A percentile compares a stretch with the other conserved stretches of the same genome.
These are phyloP conservation scores for Aspergillus clavatus DNA, from an alignment of 2,329 filamentous ascomycete species.

Conservation along the genomic window DNA sequence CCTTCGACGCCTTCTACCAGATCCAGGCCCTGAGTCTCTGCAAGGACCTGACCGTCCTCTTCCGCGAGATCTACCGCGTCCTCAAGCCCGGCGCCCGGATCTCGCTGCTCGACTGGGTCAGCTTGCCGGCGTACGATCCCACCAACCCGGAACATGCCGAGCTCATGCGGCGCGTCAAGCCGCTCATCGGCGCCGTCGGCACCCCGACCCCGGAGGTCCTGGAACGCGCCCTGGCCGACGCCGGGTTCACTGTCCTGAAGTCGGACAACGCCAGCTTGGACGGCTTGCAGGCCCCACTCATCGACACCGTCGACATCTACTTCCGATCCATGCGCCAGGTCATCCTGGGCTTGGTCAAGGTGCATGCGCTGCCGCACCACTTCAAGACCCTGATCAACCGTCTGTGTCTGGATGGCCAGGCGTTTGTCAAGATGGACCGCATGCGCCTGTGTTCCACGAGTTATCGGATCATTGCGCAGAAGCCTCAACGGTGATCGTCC, in stretches of 20 bases:
- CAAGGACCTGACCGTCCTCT: conserved; percentile 46
- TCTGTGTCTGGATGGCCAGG: conserved; percentile 50
- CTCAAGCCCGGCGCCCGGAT: conserved; percentile 50
- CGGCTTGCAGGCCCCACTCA: conserved; percentile 49
- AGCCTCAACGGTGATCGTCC: conserved; percentile 26
- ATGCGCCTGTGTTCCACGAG: conserved; percentile 51
- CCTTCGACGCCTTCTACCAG: conserved; percentile 53
- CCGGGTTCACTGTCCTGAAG: conserved; percentile 46
- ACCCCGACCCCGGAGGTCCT: conserved; percentile 49
- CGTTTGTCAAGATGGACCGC: conserved; percentile 53
- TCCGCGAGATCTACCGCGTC: conserved; percentile 48
- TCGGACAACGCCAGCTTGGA: conserved; percentile 52
- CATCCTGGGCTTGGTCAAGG: conserved; percentile 46
- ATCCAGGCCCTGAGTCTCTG: conserved; percentile 55
- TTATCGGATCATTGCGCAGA: conserved; percentile 51
- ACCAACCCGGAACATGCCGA: conserved; percentile 45
- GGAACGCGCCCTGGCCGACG: conserved; percentile 43
- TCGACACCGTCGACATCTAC: conserved; percentile 52
- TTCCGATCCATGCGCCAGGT: conserved; percentile 49
- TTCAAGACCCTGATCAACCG: conserved; percentile 53
- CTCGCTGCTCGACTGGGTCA: conserved; percentile 52
- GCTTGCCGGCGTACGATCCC: conserved; percentile 47
- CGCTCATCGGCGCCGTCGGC: conserved; percentile 52
- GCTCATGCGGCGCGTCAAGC: conserved; percentile 53
- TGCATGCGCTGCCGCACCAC: conserved; percentile 46